Conservation (phyloP, 495 filamentous ascomycete genomes). For the Jackrogersella multiformis region DNA sequence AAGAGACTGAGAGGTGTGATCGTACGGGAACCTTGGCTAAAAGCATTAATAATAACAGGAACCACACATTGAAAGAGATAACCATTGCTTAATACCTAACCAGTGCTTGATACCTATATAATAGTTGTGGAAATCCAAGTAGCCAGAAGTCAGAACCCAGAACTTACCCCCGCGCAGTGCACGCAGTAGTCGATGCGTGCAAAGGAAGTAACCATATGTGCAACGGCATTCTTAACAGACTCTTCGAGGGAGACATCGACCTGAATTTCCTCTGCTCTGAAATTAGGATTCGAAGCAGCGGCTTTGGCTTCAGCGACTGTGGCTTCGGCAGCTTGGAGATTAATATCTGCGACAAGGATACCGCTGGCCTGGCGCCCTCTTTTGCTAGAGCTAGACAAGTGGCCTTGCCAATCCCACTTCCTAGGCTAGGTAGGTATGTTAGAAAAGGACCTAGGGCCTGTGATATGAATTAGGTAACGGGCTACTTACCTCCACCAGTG, state of each 20-base stretch:
- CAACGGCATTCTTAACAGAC: conserved; percentile 47
- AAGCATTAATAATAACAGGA: background rate
- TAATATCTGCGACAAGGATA: conserved; percentile 52
- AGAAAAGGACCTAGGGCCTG: too few relatives aligned
- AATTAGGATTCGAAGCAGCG: conserved; percentile 43
- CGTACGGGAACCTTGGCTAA: background rate
- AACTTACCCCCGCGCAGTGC: conserved; percentile 49
- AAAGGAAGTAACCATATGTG: conserved; percentile 41
- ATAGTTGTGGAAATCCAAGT: too few relatives aligned
- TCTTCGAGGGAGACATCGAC: conserved; percentile 46
- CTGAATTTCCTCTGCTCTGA: conserved; percentile 40
- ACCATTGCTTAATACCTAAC: too few relatives aligned
- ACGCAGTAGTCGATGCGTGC: conserved; percentile 52
- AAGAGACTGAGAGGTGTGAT: background rate
- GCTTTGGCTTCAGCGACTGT: conserved; percentile 39
- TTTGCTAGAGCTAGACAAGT: conserved; percentile 46
- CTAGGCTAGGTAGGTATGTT: background rate
- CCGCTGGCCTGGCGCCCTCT: conserved; percentile 43
- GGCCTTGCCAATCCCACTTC: conserved; percentile 50
- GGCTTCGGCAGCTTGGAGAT: conserved; percentile 38
- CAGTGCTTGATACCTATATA: too few relatives aligned
- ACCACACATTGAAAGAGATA: background rate
- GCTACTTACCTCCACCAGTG: conserved; percentile 24
- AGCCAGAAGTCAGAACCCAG: background rate
- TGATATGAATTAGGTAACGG: background rate